These are phyloP conservation scores for Metarhizium rileyi DNA, from an alignment of 2,329 filamentous ascomycete species.

Conservation along the genomic window DNA sequence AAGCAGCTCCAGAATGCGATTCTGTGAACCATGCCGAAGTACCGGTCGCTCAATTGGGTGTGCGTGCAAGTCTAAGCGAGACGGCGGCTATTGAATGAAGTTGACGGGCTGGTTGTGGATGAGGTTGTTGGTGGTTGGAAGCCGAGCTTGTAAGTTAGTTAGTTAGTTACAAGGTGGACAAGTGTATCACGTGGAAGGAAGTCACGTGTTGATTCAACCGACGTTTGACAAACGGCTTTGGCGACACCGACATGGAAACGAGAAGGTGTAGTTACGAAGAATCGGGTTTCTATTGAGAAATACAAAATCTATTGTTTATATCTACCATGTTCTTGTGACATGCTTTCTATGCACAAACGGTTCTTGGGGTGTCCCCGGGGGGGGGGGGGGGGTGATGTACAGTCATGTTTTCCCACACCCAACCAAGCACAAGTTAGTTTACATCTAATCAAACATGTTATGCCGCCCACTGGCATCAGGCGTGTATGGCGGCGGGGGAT, in stretches of 20 bases:
- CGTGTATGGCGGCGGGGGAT: conserved; percentile 16
- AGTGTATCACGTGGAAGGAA: too few relatives aligned
- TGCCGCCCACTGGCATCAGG: conserved; percentile 5
- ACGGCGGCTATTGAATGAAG: too few relatives aligned
- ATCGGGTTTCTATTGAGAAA: not conserved
- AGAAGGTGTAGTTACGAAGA: too few relatives aligned
- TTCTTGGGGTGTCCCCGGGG: not conserved
- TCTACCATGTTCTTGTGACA: not conserved
- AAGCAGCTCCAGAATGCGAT: conserved; percentile 83
- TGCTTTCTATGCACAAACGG: not conserved
- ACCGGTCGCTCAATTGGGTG: conserved; percentile 12
- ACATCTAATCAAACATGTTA: conserved; percentile 8
- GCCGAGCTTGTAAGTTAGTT: too few relatives aligned
- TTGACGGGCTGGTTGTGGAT: too few relatives aligned
- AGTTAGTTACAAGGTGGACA: too few relatives aligned
- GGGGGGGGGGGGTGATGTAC: not conserved
- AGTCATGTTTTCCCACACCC: not conserved
- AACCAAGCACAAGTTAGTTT: not conserved
- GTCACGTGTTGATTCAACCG: too few relatives aligned
- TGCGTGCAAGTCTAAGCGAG: not conserved
- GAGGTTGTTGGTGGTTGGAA: conserved; percentile 14
- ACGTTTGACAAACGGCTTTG: too few relatives aligned
- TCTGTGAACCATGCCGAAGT: conserved; percentile 46
- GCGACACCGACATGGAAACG: too few relatives aligned
- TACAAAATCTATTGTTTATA: too few relatives aligned